phyloP scores from a whole-genome alignment of 2,329 filamentous ascomycete species.

The Rutstroemia sydowiana region DNA sequence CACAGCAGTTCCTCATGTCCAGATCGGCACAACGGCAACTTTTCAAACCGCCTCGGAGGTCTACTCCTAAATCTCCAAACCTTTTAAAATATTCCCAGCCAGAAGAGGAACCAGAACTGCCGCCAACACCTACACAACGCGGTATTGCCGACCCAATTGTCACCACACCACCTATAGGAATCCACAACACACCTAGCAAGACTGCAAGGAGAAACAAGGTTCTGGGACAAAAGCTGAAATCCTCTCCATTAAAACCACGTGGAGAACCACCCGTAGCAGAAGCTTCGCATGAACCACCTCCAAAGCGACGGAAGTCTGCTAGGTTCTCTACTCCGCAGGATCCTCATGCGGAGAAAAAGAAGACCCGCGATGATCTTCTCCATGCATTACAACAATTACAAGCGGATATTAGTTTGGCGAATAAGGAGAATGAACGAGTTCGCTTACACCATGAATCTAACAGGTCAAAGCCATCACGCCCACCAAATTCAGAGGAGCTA shows the following conservation, averaged over 20 bases:
- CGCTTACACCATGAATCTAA: conserved; percentile 34
- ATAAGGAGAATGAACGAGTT: conserved; percentile 51
- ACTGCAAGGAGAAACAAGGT: conserved; percentile 36
- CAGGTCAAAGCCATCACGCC: conserved; percentile 33
- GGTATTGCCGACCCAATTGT: conserved; percentile 45
- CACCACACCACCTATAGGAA: conserved; percentile 49
- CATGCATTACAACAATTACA: conserved; percentile 50
- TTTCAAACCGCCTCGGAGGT: neutral
- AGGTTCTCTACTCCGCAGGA: conserved; percentile 24
- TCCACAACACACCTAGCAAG: conserved; percentile 52
- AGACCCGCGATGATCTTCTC: conserved; percentile 44
- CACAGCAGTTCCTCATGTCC: conserved; percentile 4
- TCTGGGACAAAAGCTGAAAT: conserved; percentile 23
- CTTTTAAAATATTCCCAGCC: conserved; percentile 5
- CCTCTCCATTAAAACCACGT: conserved; percentile 29
- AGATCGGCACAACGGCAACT: neutral
- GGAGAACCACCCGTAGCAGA: conserved; percentile 10
- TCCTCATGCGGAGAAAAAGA: conserved; percentile 40
- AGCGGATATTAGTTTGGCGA: conserved; percentile 49
- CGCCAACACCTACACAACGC: conserved; percentile 46
- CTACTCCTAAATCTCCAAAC: neutral
- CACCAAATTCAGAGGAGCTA: conserved; percentile 35
- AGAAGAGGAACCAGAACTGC: conserved; percentile 58
- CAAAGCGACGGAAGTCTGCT: conserved; percentile 23
- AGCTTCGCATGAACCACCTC: neutral